These are phyloP conservation scores for Garcia nutans DNA, from an alignment of 345 rosid genomes.

Conservation along the genomic window DNA sequence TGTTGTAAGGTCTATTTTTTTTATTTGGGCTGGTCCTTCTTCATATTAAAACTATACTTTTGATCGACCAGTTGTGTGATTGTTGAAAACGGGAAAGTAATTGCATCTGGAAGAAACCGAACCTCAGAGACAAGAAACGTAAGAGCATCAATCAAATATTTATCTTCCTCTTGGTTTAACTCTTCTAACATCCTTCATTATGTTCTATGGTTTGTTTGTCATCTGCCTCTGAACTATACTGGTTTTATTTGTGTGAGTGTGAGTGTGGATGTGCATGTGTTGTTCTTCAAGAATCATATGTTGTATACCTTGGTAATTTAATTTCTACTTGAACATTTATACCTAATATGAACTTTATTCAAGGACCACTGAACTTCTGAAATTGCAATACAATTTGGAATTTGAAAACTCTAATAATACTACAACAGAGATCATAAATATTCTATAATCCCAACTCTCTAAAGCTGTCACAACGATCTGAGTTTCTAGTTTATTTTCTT, in stretches of 20 bases:
- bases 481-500: conserved; percentile 1
- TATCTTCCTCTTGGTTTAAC: neutral
- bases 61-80: conserved; percentile 53
- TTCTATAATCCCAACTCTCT: neutral
- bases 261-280: neutral
- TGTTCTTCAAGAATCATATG: neutral
- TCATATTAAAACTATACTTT: neutral
- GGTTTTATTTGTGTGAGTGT: neutral
- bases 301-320: too few species aligned
- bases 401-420: neutral
- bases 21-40: neutral
- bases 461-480: neutral
- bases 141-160: conserved; percentile 4
- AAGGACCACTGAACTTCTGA: neutral
- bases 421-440: neutral
- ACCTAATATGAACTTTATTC: neutral
- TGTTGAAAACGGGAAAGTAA: conserved; percentile 47
- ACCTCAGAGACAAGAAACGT: conserved; percentile 64
- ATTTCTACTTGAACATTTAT: neutral
- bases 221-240: neutral
- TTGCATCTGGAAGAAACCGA: conserved; percentile 64
- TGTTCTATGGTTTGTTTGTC: neutral
- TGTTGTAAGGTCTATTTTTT: too few species aligned
- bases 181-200: neutral
- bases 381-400: neutral